These are phyloP conservation scores for Chaetomiaceae sp. DNA, from an alignment of 2,329 filamentous ascomycete genomes.

Conservation along the genomic window DNA sequence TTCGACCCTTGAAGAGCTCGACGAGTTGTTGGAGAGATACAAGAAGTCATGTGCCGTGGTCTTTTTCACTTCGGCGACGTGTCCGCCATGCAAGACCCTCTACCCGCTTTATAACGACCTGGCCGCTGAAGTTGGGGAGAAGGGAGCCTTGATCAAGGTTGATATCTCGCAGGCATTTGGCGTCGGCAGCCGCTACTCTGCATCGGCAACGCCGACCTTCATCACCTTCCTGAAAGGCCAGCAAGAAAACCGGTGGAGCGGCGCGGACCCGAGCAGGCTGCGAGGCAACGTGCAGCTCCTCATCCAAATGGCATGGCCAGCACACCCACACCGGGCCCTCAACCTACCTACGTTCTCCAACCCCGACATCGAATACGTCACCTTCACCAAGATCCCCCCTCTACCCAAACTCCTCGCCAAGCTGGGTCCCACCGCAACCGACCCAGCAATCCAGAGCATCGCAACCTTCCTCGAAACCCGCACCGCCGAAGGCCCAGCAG, in stretches of 20 bases:
- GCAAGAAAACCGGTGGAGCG: constrained; percentile 75
- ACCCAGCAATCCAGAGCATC: constrained; percentile 59
- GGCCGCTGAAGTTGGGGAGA: constrained; percentile 65
- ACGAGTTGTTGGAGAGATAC: constrained; percentile 56
- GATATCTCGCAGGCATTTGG: constrained; percentile 66
- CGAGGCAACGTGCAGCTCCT: constrained; percentile 69
- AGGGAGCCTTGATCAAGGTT: constrained; percentile 73
- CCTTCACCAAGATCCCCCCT: constrained; percentile 75
- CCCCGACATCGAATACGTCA: constrained; percentile 59
- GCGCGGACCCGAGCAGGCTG: constrained; percentile 65
- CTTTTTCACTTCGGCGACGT: constrained; percentile 90
- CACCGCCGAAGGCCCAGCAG: constrained; percentile 52
- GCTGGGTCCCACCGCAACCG: constrained; percentile 59
- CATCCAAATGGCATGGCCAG: constrained; percentile 67
- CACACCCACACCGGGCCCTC: constrained; percentile 70
- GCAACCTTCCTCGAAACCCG: constrained; percentile 67
- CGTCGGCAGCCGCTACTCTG: constrained; percentile 59
- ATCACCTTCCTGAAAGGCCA: constrained; percentile 75
- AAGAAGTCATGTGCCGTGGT: constrained; percentile 68
- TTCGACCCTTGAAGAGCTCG: constrained; percentile 54
- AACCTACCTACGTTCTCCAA: constrained; percentile 66
- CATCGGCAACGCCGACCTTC: constrained; percentile 82
- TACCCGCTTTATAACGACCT: constrained; percentile 80
- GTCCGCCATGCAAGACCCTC: constrained; percentile 75
- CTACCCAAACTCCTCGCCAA: constrained; percentile 77